Percentiles rank a stretch among this genome's conserved stretches.
phyloP scores from a whole-genome alignment of 2,329 filamentous ascomycete genomes.

The Penicillium occitanis region DNA sequence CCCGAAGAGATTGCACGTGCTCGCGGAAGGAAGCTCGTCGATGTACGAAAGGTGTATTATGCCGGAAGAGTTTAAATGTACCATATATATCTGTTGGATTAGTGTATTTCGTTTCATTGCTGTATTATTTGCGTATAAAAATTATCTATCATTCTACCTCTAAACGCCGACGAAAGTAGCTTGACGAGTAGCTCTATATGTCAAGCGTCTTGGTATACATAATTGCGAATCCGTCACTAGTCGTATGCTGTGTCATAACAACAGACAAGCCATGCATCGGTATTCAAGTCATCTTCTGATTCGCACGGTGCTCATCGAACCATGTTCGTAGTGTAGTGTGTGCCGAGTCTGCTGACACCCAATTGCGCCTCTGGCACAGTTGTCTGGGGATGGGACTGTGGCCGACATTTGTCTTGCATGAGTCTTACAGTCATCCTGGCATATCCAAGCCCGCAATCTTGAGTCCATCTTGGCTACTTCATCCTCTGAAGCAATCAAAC shows the following conservation, averaged over 20 bases:
- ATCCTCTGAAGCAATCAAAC: neutral
- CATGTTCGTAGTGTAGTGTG: neutral
- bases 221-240: neutral
- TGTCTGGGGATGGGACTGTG: neutral
- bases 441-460: neutral
- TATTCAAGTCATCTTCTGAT: neutral
- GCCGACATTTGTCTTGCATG: neutral
- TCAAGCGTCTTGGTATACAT: neutral
- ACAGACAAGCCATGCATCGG: neutral
- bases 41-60: conserved; percentile 96
- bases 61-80: conserved; percentile 65
- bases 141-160: neutral
- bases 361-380: neutral
- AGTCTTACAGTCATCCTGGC: neutral
- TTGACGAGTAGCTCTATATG: neutral
- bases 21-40: conserved; percentile 90
- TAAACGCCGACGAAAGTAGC: neutral
- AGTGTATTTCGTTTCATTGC: conserved; percentile 2
- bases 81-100: neutral
- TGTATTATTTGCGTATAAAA: conserved; percentile 8
- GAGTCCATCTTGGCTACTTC: neutral
- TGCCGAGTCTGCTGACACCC: neutral
- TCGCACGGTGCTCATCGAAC: neutral
- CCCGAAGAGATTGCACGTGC: conserved; percentile 88
- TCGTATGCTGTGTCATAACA: neutral